These are phyloP conservation scores for Pharus latifolius DNA, from an alignment of 176 grass and related monocot species.

Conservation along the genomic window DNA sequence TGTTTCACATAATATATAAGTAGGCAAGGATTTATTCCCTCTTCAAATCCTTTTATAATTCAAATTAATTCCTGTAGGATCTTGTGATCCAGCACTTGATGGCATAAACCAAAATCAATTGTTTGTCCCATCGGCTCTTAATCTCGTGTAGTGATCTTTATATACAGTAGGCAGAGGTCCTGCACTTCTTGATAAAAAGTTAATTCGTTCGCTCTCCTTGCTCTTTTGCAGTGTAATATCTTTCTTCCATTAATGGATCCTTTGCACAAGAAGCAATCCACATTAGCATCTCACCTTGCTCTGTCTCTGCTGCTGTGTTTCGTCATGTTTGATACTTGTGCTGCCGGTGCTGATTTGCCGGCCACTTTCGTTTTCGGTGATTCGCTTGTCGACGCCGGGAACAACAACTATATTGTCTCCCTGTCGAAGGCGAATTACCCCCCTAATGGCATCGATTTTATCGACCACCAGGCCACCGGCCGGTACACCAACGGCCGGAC, in stretches of 20 bases:
- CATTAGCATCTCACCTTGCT: not conserved
- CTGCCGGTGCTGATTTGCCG: not conserved
- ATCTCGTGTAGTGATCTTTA: not conserved
- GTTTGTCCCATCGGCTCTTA: not conserved
- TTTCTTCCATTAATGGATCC: not conserved
- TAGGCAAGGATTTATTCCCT: not conserved
- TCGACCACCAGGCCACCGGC: constrained; percentile 38
- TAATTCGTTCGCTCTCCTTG: not conserved
- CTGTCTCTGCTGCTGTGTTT: constrained; percentile 10
- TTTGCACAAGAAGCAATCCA: not conserved
- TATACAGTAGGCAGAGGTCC: too few relatives aligned
- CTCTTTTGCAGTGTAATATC: not conserved
- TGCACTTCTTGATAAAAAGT: not conserved
- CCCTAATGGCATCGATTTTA: constrained; percentile 75
- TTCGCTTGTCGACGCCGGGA: constrained; percentile 83
- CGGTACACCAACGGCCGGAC: constrained; percentile 83
- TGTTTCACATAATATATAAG: not conserved
- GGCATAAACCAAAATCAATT: not conserved
- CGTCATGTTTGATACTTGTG: not conserved
- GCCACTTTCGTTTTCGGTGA: constrained; percentile 66
- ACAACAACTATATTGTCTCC: constrained; percentile 69
- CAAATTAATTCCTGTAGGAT: too few relatives aligned
- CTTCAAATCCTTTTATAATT: too few relatives aligned
- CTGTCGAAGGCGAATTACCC: constrained; percentile 60
- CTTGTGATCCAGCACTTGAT: too few relatives aligned